Percentiles rank a stretch among this genome's conserved stretches.
These are phyloP conservation scores for Lunasporangiospora selenospora DNA, from an alignment of 192 early-diverging fungal genomes.

Conservation along the genomic window DNA sequence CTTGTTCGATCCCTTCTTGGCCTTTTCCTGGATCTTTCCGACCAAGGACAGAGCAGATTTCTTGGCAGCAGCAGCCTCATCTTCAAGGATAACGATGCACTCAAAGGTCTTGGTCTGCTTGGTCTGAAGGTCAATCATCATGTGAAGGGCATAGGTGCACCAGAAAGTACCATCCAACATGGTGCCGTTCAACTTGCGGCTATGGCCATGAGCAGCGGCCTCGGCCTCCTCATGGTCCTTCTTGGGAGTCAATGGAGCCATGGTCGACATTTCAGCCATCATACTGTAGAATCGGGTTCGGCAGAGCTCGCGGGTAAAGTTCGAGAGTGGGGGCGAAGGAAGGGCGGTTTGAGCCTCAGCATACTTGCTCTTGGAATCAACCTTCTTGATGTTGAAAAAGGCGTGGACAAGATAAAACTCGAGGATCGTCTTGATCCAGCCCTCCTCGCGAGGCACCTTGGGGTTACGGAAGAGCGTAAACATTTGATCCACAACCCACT, in stretches of 20 bases:
- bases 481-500: conserved; percentile 89
- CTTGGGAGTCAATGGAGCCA: conserved; percentile 51
- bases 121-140: conserved; percentile 51
- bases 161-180: conserved; percentile 68
- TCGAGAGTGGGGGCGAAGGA: conserved; percentile 64
- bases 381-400: conserved; percentile 69
- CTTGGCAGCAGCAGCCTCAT: conserved; percentile 50
- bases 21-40: conserved; percentile 46
- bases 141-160: conserved; percentile 60
- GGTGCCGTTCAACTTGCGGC: conserved; percentile 56
- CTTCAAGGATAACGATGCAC: conserved; percentile 30
- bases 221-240: conserved; percentile 41
- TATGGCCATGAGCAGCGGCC: conserved; percentile 33
- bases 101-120: conserved; percentile 50
- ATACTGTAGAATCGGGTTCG: conserved; percentile 65
- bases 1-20: conserved; percentile 41
- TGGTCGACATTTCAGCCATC: conserved; percentile 73
- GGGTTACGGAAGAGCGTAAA: conserved; percentile 71
- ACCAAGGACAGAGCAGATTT: conserved; percentile 49
- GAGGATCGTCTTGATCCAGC: conserved; percentile 71
- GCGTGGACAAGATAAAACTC: conserved; percentile 76
- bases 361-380: conserved; percentile 50
- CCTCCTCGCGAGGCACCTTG: conserved; percentile 79
- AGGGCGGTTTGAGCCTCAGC: conserved; percentile 37
- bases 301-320: conserved; percentile 64